These are phyloP conservation scores for Dicorynia guianensis DNA, from an alignment of 306 rosid species.

Conservation along the genomic window DNA sequence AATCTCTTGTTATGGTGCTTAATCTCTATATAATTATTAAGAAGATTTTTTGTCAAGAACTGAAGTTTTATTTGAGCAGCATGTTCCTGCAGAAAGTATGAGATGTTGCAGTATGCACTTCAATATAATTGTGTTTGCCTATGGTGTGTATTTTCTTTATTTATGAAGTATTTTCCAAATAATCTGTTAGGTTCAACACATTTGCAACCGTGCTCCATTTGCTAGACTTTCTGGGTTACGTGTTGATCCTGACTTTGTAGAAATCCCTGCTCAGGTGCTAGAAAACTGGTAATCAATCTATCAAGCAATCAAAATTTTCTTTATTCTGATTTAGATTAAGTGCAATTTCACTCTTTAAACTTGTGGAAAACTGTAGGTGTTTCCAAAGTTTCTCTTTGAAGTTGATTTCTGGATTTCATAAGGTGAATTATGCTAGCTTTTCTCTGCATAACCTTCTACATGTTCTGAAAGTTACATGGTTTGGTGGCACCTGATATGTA, in stretches of 20 bases:
- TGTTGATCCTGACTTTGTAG: constrained; percentile 94
- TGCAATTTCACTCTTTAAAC: constrained; percentile 39
- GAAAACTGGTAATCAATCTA: constrained; percentile 76
- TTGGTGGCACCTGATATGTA: not conserved
- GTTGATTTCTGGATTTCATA: constrained; percentile 94
- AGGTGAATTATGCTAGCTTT: constrained; percentile 54
- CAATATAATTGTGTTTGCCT: constrained; percentile 29
- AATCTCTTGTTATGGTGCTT: constrained; percentile 23
- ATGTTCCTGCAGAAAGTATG: constrained; percentile 14
- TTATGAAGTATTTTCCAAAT: constrained; percentile 31
- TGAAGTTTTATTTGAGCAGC: constrained; percentile 17
- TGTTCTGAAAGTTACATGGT: constrained; percentile 10
- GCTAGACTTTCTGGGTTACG: constrained; percentile 88
- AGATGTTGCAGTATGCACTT: constrained; percentile 18
- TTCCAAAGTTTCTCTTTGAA: constrained; percentile 78
- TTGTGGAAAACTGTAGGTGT: constrained; percentile 63
- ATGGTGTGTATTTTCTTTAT: constrained; percentile 1
- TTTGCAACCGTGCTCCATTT: constrained; percentile 89
- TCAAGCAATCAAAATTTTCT: constrained; percentile 13
- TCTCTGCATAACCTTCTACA: constrained; percentile 6
- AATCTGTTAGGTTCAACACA: constrained; percentile 82
- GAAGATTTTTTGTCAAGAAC: constrained; percentile 14
- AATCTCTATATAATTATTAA: constrained; percentile 4
- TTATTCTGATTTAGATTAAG: constrained; percentile 35
- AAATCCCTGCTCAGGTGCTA: constrained; percentile 85